These are phyloP conservation scores for Tremellales sp. DNA, from an alignment of 1,284 basidiomycete species.

Conservation along the genomic window DNA sequence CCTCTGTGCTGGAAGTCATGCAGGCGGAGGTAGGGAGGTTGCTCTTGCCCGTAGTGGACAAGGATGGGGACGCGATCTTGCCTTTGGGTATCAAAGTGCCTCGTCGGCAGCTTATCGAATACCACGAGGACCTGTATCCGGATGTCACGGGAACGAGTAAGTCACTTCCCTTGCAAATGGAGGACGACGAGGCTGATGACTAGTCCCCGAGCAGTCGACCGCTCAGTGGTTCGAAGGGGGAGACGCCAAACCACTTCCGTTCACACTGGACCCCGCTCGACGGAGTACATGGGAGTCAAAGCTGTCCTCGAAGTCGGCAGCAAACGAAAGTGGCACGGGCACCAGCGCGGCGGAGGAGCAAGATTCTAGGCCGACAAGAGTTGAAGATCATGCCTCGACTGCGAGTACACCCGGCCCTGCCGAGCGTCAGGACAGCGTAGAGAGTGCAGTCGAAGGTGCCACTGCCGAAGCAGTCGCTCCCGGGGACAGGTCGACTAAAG, in stretches of 20 bases:
- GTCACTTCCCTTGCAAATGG: conserved; percentile 5
- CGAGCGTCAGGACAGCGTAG: too few species aligned
- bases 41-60: conserved; percentile 40
- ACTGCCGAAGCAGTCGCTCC: too few species aligned
- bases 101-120: conserved; percentile 50
- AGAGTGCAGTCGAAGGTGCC: too few species aligned
- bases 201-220: conserved; percentile 41
- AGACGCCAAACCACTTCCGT: conserved; percentile 27
- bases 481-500: too few species aligned
- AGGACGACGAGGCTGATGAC: conserved; percentile 10
- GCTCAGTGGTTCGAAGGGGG: conserved; percentile 42
- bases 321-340: too few species aligned
- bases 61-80: conserved; percentile 44
- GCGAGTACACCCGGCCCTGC: too few species aligned
- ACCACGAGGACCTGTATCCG: conserved; percentile 49
- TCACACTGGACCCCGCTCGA: conserved; percentile 35
- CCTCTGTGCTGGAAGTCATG: conserved; percentile 46
- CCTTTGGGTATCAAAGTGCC: conserved; percentile 48
- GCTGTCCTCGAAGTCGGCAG: conserved; percentile 13
- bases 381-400: too few species aligned
- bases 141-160: conserved; percentile 32
- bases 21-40: conserved; percentile 48
- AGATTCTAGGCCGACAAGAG: too few species aligned
- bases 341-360: too few species aligned
- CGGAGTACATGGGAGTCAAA: conserved; percentile 26